These are phyloP conservation scores for Alternaria gaisen DNA, from an alignment of 2,329 filamentous ascomycete species.

Conservation along the genomic window DNA sequence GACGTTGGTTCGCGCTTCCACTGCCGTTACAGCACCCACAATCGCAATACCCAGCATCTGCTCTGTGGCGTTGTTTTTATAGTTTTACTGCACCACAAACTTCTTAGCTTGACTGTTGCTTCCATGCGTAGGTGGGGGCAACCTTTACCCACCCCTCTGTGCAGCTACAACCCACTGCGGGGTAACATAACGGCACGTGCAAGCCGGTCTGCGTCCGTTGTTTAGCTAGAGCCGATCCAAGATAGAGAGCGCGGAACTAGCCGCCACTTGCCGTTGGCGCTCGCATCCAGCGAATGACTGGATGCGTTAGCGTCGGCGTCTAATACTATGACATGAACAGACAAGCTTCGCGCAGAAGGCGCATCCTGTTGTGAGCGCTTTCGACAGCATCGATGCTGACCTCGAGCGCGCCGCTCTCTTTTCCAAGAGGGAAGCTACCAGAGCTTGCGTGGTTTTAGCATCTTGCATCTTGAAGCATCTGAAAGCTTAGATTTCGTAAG, in stretches of 20 bases:
- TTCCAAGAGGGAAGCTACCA: not conserved
- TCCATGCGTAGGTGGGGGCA: not conserved
- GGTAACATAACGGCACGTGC: not conserved
- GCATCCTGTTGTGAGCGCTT: not conserved
- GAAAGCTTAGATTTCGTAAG: no score
- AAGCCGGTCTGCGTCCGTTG: not conserved
- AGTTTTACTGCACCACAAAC: not conserved
- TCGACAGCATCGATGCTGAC: not conserved
- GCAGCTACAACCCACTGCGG: not conserved
- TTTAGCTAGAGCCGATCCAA: not conserved
- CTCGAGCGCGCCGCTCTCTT: not conserved
- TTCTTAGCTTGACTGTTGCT: not conserved
- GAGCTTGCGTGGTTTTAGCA: not conserved
- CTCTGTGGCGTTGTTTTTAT: not conserved
- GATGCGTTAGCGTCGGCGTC: not conserved
- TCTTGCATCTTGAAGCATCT: not conserved
- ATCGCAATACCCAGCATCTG: not conserved
- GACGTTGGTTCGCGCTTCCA: not conserved
- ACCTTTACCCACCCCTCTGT: not conserved
- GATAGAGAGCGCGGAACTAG: not conserved
- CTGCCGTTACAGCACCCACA: not conserved
- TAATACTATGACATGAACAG: not conserved
- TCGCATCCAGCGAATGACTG: not conserved
- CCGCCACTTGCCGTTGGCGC: not conserved
- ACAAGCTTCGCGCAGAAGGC: not conserved